A percentile compares a stretch with the other conserved stretches of the same genome.
Evolutionary conservation across 352 stramenopile species (phyloP).

Genomic region (Globisporangium abappressorium): DNA sequence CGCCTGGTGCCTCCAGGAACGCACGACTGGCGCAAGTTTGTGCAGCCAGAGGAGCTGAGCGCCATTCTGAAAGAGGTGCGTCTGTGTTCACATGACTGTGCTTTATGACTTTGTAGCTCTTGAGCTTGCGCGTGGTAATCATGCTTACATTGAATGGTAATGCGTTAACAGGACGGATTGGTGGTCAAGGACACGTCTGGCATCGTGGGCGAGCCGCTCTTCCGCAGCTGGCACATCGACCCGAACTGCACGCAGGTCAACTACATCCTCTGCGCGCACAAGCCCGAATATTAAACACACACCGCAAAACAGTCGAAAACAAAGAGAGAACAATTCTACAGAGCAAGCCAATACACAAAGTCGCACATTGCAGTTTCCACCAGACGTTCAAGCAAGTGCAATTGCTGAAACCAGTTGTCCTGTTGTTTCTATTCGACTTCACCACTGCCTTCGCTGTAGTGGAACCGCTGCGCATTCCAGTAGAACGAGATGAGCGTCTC

Average conservation of each 20-base stretch:
- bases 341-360: neutral
- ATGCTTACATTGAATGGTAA: no score
- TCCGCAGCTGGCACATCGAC: constrained; percentile 70
- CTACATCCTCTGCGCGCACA: constrained; percentile 81
- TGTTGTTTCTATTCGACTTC: constrained; percentile 1
- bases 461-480: constrained; percentile 33
- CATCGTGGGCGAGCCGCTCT: constrained; percentile 76
- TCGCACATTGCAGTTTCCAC: neutral
- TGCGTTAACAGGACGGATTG: constrained; percentile 34
- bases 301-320: neutral
- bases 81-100: constrained; percentile 1
- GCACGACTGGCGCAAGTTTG: constrained; percentile 86
- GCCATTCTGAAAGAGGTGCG: constrained; percentile 47
- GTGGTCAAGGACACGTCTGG: constrained; percentile 67
- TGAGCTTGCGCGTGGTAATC: neutral
- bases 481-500: constrained; percentile 47
- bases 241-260: constrained; percentile 75
- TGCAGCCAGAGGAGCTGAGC: constrained; percentile 66
- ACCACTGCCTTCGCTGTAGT: constrained; percentile 13
- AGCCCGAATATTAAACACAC: constrained; percentile 30
- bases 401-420: neutral
- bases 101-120: no score
- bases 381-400: neutral
- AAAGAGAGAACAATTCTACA: neutral
- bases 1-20: constrained; percentile 74